Evolutionary conservation across 441 rosid species (phyloP), one percentile per base, ranked within the genome.

Genomic region (Manihot esculenta): DNA sequence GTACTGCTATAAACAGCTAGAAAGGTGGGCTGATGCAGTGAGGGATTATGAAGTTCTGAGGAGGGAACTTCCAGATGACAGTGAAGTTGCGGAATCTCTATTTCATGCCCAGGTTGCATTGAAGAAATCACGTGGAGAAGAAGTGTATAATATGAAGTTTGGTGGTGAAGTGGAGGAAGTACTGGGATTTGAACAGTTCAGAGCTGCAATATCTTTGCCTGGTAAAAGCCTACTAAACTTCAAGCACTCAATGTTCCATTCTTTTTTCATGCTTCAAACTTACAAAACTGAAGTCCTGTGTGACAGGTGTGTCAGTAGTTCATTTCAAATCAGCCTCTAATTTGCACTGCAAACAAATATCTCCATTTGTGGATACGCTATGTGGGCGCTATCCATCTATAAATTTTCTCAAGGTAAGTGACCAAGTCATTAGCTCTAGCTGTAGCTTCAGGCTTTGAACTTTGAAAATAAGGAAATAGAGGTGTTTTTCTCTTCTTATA

Each of bases 91-190:
- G 2, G 98, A 92, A 70, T 85, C 90, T 79, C 84, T 92, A 48
- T 89, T 88, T 74, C 94, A 89, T 65, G 89, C 96, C 26, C 97
- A 91, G 84, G 89, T 89, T 44, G 90, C 97, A 26, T 72, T 92
- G 81, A 94, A 88, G 84, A 94, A 89, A 80, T 92, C 96, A 54
- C 97, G 90, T 0, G 98, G 98, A 61, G 98, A 89, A 80, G 98
- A 92, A 70, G 97, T 90, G 55, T 68, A 83, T 68, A 92, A 89
- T 79, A 80, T 89, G 96, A 88, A 90, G 82, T 92, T 89, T 75
- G 97, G 99, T 33, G 97, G 97, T 26, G 97, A 92, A 77, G 99
- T 88, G 51, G 96, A 88, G 77, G 84, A 87, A 76, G 80, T 87
- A 53, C 66, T 76, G 17, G 84, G 85, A n/a, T 82, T 89, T 54